Conservation (phyloP, 495 filamentous ascomycete species). For the Aspergillus homomorphus region DNA sequence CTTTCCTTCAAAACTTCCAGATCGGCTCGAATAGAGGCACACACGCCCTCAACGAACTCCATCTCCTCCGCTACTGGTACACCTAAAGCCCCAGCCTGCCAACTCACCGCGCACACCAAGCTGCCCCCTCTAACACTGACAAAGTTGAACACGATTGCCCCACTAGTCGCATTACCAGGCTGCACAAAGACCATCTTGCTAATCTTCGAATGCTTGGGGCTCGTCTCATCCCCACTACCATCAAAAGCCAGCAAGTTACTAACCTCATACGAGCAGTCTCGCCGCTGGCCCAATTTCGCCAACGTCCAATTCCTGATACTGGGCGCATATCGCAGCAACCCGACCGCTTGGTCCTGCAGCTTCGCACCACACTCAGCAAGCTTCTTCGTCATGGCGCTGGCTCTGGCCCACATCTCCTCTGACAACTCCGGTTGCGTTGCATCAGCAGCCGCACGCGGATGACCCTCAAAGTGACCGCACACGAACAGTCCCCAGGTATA, state of each 20-base stretch:
- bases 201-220: slow-evolving; percentile 12
- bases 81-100: slow-evolving; percentile 25
- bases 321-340: slow-evolving; percentile 23
- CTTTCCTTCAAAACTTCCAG: not conserved
- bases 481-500: slow-evolving; percentile 23
- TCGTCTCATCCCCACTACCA: not conserved
- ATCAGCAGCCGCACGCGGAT: slow-evolving; percentile 3
- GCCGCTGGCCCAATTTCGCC: slow-evolving; percentile 19
- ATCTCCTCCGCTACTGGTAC: slow-evolving; percentile 15
- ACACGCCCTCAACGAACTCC: slow-evolving; percentile 19
- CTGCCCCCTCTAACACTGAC: slow-evolving; percentile 26
- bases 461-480: slow-evolving; percentile 14
- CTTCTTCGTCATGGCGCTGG: slow-evolving; percentile 18
- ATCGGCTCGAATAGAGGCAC: slow-evolving; percentile 16
- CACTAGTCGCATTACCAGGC: slow-evolving; percentile 25
- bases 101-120: slow-evolving; percentile 22
- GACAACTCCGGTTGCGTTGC: slow-evolving; percentile 9
- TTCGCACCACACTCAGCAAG: slow-evolving; percentile 18
- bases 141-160: slow-evolving; percentile 24
- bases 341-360: slow-evolving; percentile 27
- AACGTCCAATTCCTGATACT: slow-evolving; percentile 23
- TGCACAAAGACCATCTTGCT: slow-evolving; percentile 30
- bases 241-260: slow-evolving; percentile 29
- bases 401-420: slow-evolving; percentile 21
- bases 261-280: slow-evolving; percentile 28